Conservation (phyloP, 306 rosid species). For the Trichosanthes truncata region DNA sequence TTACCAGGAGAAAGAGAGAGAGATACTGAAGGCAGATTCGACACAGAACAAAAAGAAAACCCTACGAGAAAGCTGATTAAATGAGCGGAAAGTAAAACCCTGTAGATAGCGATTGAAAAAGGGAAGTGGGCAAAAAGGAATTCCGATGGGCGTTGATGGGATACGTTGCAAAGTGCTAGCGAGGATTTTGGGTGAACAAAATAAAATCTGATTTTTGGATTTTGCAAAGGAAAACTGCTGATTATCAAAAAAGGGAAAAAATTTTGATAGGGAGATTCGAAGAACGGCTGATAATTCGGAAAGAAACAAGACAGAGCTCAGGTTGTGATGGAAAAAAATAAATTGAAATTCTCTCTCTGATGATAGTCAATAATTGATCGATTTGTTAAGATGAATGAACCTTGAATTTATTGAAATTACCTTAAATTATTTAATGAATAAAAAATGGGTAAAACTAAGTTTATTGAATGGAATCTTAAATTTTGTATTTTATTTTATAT, state of each 20-base stretch:
- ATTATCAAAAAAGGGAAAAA: background rate
- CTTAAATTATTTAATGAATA: too few species aligned
- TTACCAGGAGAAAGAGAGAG: background rate
- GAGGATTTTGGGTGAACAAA: too few species aligned
- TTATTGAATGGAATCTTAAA: too few species aligned
- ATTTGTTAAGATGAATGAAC: too few species aligned
- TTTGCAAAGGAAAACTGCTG: background rate
- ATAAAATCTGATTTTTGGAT: background rate
- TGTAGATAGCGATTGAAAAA: background rate
- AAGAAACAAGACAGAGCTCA: background rate
- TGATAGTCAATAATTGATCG: background rate
- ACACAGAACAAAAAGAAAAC: background rate
- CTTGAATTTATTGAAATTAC: too few species aligned
- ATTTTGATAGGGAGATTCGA: background rate
- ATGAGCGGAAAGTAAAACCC: background rate
- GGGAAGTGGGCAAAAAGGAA: background rate
- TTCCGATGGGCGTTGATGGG: background rate
- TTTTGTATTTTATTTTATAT: too few species aligned
- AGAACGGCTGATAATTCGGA: background rate
- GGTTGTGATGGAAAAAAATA: background rate
- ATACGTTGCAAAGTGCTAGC: background rate
- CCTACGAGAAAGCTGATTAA: background rate
- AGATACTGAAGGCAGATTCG: background rate
- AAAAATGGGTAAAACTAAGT: too few species aligned
- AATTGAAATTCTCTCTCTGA: background rate